These are phyloP conservation scores for Colletotrichum musae DNA, from an alignment of 2,329 filamentous ascomycete species.

Conservation along the genomic window DNA sequence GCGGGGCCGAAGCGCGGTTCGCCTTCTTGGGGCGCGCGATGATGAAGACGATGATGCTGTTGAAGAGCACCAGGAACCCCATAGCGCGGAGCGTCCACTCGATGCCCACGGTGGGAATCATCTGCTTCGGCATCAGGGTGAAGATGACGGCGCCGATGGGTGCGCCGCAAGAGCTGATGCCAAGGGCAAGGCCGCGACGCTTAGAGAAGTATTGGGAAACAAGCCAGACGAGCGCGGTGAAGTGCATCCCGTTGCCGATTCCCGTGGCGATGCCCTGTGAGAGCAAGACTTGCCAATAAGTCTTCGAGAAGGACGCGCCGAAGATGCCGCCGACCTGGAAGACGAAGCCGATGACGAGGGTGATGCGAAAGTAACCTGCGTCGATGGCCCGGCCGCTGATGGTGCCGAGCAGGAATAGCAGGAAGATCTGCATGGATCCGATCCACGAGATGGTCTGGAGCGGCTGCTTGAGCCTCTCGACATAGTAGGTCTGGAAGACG, in stretches of 20 bases:
- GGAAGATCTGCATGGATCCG: slow-evolving; percentile 60
- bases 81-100: slow-evolving; percentile 72
- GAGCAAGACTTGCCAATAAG: slow-evolving; percentile 65
- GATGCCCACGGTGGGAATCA: slow-evolving; percentile 69
- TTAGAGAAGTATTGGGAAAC: slow-evolving; percentile 72
- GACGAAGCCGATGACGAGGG: slow-evolving; percentile 54
- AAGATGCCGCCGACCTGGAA: slow-evolving; percentile 62
- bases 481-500: slow-evolving; percentile 61
- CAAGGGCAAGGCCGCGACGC: slow-evolving; percentile 68
- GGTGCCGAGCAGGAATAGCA: slow-evolving; percentile 59
- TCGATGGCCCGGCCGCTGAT: slow-evolving; percentile 61
- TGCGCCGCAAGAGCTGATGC: slow-evolving; percentile 70
- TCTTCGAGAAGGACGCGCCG: slow-evolving; percentile 55
- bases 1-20: slow-evolving; percentile 15
- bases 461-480: slow-evolving; percentile 47
- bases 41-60: slow-evolving; percentile 51
- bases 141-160: slow-evolving; percentile 68
- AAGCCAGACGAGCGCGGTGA: slow-evolving; percentile 69
- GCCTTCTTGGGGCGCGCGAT: slow-evolving; percentile 25
- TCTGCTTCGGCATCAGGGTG: slow-evolving; percentile 65
- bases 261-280: slow-evolving; percentile 67
- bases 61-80: slow-evolving; percentile 78
- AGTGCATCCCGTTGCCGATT: slow-evolving; percentile 67
- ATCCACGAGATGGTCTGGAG: slow-evolving; percentile 62
- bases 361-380: slow-evolving; percentile 58